phyloP scores from a whole-genome alignment of 2,329 filamentous ascomycete species.

The Madurella mycetomatis region DNA sequence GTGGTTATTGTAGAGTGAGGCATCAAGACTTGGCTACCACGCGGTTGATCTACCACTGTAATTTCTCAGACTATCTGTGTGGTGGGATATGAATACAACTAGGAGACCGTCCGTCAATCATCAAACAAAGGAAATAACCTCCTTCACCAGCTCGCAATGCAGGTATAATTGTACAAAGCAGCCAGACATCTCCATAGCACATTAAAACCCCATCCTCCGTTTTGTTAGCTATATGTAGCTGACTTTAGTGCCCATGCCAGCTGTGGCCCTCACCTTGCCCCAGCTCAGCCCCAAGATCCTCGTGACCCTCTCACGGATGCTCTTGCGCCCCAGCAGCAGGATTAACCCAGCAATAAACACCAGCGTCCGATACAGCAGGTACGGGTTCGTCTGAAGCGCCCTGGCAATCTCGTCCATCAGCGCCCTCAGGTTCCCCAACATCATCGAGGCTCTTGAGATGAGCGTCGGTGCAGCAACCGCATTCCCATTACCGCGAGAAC shows the following conservation, averaged over 20 bases:
- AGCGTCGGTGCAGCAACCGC: conserved; percentile 33
- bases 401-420: conserved; percentile 48
- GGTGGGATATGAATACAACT: not conserved
- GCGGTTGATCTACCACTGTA: not conserved
- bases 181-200: not conserved
- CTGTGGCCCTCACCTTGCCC: conserved; percentile 77
- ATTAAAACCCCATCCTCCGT: not conserved
- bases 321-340: conserved; percentile 68
- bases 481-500: conserved; percentile 28
- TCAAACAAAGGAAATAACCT: conserved; percentile 9
- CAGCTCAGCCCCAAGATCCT: conserved; percentile 65
- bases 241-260: conserved; percentile 96
- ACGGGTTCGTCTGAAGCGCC: conserved; percentile 53
- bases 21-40: not conserved
- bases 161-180: conserved; percentile 13
- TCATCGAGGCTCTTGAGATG: conserved; percentile 46
- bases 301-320: conserved; percentile 69
- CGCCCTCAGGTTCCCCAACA: conserved; percentile 49
- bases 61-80: not conserved
- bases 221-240: conserved; percentile 70
- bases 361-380: conserved; percentile 57
- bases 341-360: conserved; percentile 77
- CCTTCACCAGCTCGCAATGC: not conserved
- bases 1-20: not conserved
- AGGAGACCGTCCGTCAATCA: conserved; percentile 10